phyloP scores from a whole-genome alignment of 2,329 filamentous ascomycete species.

The Microsporum canis region DNA sequence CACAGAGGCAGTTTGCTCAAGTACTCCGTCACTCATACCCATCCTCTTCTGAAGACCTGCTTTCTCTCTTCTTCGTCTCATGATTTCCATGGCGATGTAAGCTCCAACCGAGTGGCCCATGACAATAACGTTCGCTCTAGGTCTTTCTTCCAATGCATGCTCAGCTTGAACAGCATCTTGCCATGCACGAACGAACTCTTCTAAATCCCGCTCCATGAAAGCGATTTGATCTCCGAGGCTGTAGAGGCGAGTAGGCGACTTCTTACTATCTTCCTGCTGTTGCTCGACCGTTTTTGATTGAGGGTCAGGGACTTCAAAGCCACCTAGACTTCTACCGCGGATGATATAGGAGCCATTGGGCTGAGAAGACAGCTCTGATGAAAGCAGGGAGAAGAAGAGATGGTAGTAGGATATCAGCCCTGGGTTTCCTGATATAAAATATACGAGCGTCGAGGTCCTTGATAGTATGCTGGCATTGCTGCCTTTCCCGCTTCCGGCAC shows the following conservation, averaged over 20 bases:
- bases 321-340: slow-evolving; percentile 27
- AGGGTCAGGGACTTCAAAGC: slow-evolving; percentile 21
- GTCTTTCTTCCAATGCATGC: slow-evolving; percentile 4
- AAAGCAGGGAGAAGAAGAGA: slow-evolving; percentile 31
- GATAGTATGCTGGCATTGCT: slow-evolving; percentile 7
- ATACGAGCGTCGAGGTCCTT: slow-evolving; percentile 27
- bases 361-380: slow-evolving; percentile 15
- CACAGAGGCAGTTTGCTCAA: background rate
- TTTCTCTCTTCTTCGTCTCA: slow-evolving; percentile 44
- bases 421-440: slow-evolving; percentile 42
- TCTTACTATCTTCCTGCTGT: background rate
- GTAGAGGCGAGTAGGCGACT: slow-evolving; percentile 17
- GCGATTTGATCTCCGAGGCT: slow-evolving; percentile 42
- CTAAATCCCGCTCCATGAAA: slow-evolving; percentile 35
- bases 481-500: background rate
- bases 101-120: slow-evolving; percentile 65
- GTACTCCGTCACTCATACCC: background rate
- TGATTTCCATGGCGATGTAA: slow-evolving; percentile 59
- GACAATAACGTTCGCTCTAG: slow-evolving; percentile 43
- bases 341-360: slow-evolving; percentile 17
- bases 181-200: slow-evolving; percentile 24
- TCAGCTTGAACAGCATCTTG: slow-evolving; percentile 11
- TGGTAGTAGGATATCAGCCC: slow-evolving; percentile 41
- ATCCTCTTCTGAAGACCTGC: slow-evolving; percentile 9
- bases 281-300: background rate